Evolutionary conservation across 108 stramenopile species (phyloP).

Genomic region (Nannochloropsis salina): DNA sequence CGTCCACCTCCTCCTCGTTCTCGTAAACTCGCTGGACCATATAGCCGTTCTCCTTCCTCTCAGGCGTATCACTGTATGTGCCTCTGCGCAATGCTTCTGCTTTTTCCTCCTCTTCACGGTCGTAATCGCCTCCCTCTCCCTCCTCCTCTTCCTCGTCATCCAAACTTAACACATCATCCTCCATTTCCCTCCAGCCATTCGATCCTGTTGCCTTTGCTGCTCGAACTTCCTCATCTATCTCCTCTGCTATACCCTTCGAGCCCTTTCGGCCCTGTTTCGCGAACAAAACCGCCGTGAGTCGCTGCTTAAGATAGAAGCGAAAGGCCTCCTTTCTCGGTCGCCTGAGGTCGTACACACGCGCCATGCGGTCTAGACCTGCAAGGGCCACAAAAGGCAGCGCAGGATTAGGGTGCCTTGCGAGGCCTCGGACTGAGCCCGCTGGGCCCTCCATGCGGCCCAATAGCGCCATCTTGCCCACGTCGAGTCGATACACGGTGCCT

Average conservation of each 20-base stretch:
- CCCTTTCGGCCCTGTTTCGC: neutral
- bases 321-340: neutral
- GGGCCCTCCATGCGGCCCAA: neutral
- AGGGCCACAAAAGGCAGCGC: neutral
- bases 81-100: neutral
- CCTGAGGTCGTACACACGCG: neutral
- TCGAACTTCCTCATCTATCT: conserved; percentile 8
- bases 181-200: neutral
- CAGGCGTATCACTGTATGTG: neutral
- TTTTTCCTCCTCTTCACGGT: neutral
- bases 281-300: neutral
- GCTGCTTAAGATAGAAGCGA: neutral
- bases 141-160: neutral
- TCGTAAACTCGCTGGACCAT: neutral
- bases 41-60: neutral
- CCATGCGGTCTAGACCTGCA: neutral
- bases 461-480: neutral
- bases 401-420: neutral
- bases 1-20: neutral
- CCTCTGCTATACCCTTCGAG: neutral
- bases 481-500: neutral
- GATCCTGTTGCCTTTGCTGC: neutral
- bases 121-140: neutral
- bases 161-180: neutral
- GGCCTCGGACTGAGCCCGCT: neutral